Evolutionary conservation across 192 early-diverging fungal genomes (phyloP), one percentile per base, ranked within the genome.

Genomic region (Linderina pennispora): DNA sequence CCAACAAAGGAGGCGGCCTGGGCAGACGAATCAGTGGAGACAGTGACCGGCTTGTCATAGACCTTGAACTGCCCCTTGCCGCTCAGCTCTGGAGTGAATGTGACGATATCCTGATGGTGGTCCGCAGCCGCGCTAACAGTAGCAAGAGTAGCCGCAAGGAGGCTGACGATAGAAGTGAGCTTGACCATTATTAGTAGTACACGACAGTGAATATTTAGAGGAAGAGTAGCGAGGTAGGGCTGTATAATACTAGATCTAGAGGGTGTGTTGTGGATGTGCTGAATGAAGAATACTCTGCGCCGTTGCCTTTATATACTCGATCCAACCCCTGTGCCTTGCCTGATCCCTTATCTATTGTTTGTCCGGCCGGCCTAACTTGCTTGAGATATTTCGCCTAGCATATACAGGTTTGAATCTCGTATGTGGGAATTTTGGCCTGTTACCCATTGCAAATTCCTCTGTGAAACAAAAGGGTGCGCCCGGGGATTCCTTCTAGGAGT

Each of bases 11-110:
- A 44, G 3, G 36, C 28, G 11, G 28, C 6, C 28, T 31, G 28
- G 28, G 28, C 28, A 31, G 6, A 5, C 6, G 28, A 31, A 31
- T 5, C 28, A 31, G 25, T 25, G 21, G 13, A 20, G 34, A 59
- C 23, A 21, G 40, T 37, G 36, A 59, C 34, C 4, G 58, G 58
- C 10, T 20, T 19, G 17, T 38, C 23, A 38, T 59, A 59, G 24
- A 59, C 57, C 19, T 44, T 59, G 21, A 59, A 45, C 32, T 21
- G 5, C 0, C 48, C 23, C 14, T 32, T 13, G 36, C 19, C 24
- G 38, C 43, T 47, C 4, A 60, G 58, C n/a, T 22, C 15, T 4
- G 58, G 58, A 3, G 50, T 43, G 35, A 60, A 60, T 24, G 39
- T 45, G 34, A 47, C 53, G 20, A 59, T 11, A 31, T 31, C 28